Percentiles rank a stretch among this genome's conserved stretches.
Conservation (phyloP, 192 early-diverging fungal genomes). For the Backusella circina region DNA sequence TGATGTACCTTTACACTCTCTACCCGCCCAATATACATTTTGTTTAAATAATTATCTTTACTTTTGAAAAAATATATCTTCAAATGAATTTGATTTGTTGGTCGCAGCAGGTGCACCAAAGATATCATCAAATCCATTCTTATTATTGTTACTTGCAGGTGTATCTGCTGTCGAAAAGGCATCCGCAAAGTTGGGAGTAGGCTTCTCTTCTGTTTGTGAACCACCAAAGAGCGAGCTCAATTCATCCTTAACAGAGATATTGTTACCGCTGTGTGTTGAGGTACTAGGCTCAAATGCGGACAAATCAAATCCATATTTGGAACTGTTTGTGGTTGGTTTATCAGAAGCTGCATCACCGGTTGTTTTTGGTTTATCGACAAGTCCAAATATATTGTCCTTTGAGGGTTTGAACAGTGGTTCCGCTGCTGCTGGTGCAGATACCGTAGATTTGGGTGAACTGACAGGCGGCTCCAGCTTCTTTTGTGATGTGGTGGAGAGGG, state of each 20-base stretch:
- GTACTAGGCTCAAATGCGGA: constrained; percentile 15
- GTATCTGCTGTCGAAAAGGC: neutral
- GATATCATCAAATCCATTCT: neutral
- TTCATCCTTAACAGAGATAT: constrained; percentile 13
- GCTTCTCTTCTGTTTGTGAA: neutral
- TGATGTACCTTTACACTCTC: neutral
- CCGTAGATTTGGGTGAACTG: neutral
- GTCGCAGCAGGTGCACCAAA: neutral
- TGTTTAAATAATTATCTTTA: neutral
- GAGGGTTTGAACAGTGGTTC: neutral
- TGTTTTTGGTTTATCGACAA: neutral
- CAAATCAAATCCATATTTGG: constrained; percentile 35
- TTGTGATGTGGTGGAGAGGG: neutral
- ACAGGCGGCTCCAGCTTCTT: neutral
- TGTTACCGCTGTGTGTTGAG: neutral
- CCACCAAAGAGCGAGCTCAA: constrained; percentile 18
- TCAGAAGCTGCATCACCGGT: neutral
- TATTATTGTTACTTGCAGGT: neutral
- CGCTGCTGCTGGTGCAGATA: neutral
- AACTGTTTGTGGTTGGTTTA: neutral
- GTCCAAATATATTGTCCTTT: neutral
- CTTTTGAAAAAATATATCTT: constrained; percentile 2
- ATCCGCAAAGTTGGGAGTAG: neutral
- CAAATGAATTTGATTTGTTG: neutral
- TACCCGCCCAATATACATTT: neutral